Percentiles rank a stretch among this genome's conserved stretches.
Evolutionary conservation across 352 stramenopile species (phyloP).

Genomic region (Thraustochytrium sp.): DNA sequence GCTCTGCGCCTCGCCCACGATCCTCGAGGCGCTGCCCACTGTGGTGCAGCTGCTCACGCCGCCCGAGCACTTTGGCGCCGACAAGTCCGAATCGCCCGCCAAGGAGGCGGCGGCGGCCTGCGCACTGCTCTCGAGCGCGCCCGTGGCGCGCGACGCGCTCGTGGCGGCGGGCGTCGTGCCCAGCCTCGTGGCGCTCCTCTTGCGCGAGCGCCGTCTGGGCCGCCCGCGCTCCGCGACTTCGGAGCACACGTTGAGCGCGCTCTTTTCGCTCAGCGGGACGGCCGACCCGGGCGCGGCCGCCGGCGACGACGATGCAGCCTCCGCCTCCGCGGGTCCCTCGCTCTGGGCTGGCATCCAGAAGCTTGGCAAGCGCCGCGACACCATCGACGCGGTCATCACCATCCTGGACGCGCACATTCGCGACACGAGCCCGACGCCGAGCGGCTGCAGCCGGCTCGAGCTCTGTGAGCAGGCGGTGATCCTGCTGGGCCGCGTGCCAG

Average conservation of each 20-base stretch:
- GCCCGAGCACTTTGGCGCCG: conserved; percentile 24
- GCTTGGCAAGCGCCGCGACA: conserved; percentile 26
- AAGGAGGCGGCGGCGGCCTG: conserved; percentile 36
- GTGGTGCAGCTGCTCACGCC: conserved; percentile 18
- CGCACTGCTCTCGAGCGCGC: conserved; percentile 7
- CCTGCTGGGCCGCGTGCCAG: neutral
- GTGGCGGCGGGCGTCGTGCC: neutral
- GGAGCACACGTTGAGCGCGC: conserved; percentile 16
- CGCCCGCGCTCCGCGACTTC: conserved; percentile 28
- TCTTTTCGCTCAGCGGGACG: neutral
- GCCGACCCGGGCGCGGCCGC: neutral
- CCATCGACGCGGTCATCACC: conserved; percentile 30
- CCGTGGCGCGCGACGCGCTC: neutral
- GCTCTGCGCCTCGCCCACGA: conserved; percentile 32
- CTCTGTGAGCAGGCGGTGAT: neutral
- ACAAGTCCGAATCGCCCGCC: conserved; percentile 36
- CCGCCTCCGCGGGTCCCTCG: neutral
- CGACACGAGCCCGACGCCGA: conserved; percentile 30
- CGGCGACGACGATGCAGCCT: neutral
- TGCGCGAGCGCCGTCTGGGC: conserved; percentile 18
- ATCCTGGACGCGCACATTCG: conserved; percentile 39
- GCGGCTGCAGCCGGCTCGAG: conserved; percentile 13
- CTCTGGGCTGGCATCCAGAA: conserved; percentile 25
- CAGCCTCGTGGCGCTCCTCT: neutral
- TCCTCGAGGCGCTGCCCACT: neutral